Base-by-base conservation (phyloP, 441 rosid species). In the Flueggea neowawraea region DNA sequence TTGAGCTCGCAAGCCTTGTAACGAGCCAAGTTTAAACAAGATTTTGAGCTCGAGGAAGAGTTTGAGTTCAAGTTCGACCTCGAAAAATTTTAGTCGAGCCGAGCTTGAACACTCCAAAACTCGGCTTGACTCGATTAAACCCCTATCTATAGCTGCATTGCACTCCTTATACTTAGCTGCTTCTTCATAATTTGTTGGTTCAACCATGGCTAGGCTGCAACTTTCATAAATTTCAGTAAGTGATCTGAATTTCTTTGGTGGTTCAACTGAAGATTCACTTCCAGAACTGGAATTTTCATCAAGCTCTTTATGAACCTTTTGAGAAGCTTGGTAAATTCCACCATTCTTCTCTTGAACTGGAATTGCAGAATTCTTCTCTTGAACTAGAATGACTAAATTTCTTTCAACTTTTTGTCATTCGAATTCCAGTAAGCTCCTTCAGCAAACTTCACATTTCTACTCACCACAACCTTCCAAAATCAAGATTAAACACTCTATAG, bases 401-500 rank as follows among this genome's bases (percentile, higher is more conserved):
- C 8, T 16, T n/a, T n/a, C 31, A 47, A 16, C 8, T n/a, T 12
- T 9, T 39, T 9, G 12, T 36, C 53, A 16, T 54, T 11, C 63
- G 43, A 59, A 43, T 59, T 59, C 52, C 39, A 45, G 4, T 10
- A 12, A 17, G 10, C 43, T 47, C 44, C 11, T 49, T 48, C 55
- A 44, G 28, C 63, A 47, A 59, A 9, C n/a, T 22, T 17, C 10
- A 49, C 54, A 60, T 60, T 41, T 14, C 39, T 60, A 8, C 41
- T 36, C 41, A 36, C 41, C 1, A 36, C 3, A 33, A 16, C 41
- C 2, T 55, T 55, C 3, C 32, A 1, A 11, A 17, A 8, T 55
- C n/a, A 12, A 55, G 9, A 55, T 32, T 14, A n/a, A 6, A 55
- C 3, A 55, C 15, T 55, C 0, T 31, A 33, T 55, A 55, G 1